A percentile compares a stretch with the other conserved stretches of the same genome.
These are phyloP conservation scores for Fusarium sp. DNA, from an alignment of 2,329 filamentous ascomycete species.

Conservation along the genomic window DNA sequence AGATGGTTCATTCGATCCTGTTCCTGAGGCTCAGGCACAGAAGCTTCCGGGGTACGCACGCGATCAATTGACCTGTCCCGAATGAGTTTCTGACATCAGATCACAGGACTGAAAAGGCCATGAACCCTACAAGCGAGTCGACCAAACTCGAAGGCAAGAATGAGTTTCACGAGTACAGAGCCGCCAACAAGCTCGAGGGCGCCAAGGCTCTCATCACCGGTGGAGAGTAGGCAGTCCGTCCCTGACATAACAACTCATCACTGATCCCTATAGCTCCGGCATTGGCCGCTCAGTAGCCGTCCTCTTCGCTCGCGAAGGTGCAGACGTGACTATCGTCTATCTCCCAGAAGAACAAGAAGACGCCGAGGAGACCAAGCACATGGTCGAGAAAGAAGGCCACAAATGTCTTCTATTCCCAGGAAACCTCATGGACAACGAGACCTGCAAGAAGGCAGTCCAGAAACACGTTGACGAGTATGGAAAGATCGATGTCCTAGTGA, in stretches of 20 bases:
- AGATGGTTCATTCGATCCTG: constrained; percentile 48
- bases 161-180: constrained; percentile 50
- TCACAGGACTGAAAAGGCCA: constrained; percentile 47
- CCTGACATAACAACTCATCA: fast-evolving
- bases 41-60: constrained; percentile 49
- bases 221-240: constrained; percentile 59
- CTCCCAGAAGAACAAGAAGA: constrained; percentile 65
- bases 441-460: constrained; percentile 61
- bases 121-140: constrained; percentile 52
- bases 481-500: constrained; percentile 62
- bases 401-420: constrained; percentile 58
- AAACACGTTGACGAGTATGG: constrained; percentile 61
- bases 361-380: constrained; percentile 61
- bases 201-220: constrained; percentile 64
- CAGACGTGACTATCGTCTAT: constrained; percentile 65
- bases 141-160: constrained; percentile 53
- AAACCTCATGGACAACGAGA: constrained; percentile 59
- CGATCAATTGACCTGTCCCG: background rate
- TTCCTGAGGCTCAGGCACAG: constrained; percentile 48
- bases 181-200: constrained; percentile 59
- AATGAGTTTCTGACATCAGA: fast-evolving
- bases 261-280: constrained; percentile 52
- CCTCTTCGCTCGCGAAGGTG: constrained; percentile 66
- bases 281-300: constrained; percentile 65
- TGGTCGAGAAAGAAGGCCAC: constrained; percentile 61